Percentiles rank a stretch among this genome's conserved stretches.
phyloP scores from a whole-genome alignment of 1,139 yeast species.

The Pneumocystis canis region DNA sequence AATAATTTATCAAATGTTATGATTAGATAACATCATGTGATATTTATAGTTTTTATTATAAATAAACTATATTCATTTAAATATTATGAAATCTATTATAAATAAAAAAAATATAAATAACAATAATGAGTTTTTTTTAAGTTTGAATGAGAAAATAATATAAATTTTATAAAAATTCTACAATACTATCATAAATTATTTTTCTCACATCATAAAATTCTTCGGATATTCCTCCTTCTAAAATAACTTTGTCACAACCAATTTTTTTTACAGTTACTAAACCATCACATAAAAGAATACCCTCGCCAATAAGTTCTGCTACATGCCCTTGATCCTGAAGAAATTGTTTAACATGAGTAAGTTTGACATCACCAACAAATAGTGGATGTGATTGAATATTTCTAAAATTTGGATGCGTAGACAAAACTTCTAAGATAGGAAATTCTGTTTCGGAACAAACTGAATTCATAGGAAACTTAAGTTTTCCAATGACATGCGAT shows the following conservation, averaged over 20 bases:
- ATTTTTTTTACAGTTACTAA: conserved; percentile 61
- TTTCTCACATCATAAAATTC: conserved; percentile 69
- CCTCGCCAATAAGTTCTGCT: conserved; percentile 89
- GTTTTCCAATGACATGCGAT: conserved; percentile 63
- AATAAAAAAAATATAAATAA: neutral
- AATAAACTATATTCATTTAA: neutral
- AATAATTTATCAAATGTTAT: too few species aligned
- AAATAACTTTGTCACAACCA: conserved; percentile 63
- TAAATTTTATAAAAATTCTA: conserved; percentile 4
- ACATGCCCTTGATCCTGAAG: conserved; percentile 43
- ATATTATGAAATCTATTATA: neutral
- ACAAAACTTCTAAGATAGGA: conserved; percentile 20
- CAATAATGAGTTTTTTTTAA: neutral
- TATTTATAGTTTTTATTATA: neutral
- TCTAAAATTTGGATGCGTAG: conserved; percentile 21
- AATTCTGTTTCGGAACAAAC: conserved; percentile 13
- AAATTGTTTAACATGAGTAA: conserved; percentile 63
- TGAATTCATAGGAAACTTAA: conserved; percentile 21
- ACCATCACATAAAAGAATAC: conserved; percentile 75
- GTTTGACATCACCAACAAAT: conserved; percentile 76
- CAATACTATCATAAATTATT: conserved; percentile 30
- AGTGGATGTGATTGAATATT: conserved; percentile 30
- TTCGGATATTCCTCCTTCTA: conserved; percentile 68
- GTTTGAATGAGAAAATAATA: too few species aligned
- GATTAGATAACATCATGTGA: too few species aligned